Conservation (phyloP, 805 yeast species). For the Pichia membranifaciens region DNA sequence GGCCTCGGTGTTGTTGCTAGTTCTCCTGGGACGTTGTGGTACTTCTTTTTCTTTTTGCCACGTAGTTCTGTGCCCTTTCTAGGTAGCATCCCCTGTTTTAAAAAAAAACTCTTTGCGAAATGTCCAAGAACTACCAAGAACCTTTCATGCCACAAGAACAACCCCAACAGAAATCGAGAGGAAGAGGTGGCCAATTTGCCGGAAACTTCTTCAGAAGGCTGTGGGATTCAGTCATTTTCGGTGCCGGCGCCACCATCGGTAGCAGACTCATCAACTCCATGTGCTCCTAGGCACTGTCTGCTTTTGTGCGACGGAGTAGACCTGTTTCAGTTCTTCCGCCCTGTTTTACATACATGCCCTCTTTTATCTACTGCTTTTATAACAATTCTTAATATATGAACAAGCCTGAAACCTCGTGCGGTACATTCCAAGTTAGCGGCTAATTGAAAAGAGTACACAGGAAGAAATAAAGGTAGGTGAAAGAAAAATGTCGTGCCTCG, state of each 20-base stretch:
- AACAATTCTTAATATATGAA: no score
- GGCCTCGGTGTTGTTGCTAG: no score
- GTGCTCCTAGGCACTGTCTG: constrained; percentile 38
- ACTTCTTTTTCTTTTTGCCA: no score
- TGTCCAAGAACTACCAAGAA: constrained; percentile 10
- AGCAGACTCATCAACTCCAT: constrained; percentile 72
- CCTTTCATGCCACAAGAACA: constrained; percentile 12
- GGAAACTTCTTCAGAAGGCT: constrained; percentile 66
- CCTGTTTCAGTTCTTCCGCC: no score
- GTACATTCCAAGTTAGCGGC: no score
- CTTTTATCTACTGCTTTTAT: neutral
- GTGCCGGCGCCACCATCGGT: constrained; percentile 96
- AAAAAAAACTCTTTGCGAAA: no score
- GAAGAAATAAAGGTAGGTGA: no score
- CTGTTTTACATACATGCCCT: neutral
- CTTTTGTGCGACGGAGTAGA: neutral
- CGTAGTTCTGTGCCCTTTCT: no score
- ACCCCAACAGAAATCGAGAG: constrained; percentile 16
- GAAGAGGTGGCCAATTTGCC: constrained; percentile 16
- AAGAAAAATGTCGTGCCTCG: no score
- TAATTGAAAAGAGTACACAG: no score
- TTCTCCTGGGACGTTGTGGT: no score
- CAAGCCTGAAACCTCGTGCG: no score
- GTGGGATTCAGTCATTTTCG: constrained; percentile 90
- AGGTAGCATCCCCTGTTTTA: neutral